phyloP scores from a whole-genome alignment of 2,329 filamentous ascomycete species.

The Trichoderma atroviride region DNA sequence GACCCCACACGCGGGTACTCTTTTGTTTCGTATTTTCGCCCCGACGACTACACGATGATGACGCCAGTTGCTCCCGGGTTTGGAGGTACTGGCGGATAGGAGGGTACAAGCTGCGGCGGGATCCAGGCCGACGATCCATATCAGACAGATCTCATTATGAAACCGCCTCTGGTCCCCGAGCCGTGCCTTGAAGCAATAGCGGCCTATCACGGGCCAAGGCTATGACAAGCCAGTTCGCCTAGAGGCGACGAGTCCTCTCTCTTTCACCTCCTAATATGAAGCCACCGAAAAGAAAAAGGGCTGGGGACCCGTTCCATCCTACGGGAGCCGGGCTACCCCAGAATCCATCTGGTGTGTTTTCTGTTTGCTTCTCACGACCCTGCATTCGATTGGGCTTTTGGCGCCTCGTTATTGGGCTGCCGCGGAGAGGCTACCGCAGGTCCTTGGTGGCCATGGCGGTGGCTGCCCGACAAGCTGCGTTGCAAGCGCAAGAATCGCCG shows the following conservation, averaged over 20 bases:
- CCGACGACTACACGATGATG: constrained; percentile 1
- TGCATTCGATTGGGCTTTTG: neutral
- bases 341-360: neutral
- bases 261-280: neutral
- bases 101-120: neutral
- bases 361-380: neutral
- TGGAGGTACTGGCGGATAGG: constrained; percentile 2
- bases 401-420: neutral
- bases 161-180: constrained; percentile 23
- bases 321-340: constrained; percentile 13
- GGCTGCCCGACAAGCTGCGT: constrained; percentile 16
- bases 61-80: neutral
- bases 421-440: constrained; percentile 6
- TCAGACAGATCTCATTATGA: constrained; percentile 27
- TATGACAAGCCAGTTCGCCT: constrained; percentile 19
- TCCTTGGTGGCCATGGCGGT: neutral
- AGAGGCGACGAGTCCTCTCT: neutral
- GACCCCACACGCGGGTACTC: constrained; percentile 4
- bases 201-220: constrained; percentile 11
- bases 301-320: neutral
- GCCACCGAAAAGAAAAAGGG: neutral
- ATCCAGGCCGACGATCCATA: constrained; percentile 23
- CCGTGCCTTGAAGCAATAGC: constrained; percentile 1
- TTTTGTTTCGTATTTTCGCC: constrained; percentile 7
- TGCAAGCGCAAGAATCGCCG: neutral